A percentile compares a stretch with the other conserved stretches of the same genome.
Evolutionary conservation across 495 filamentous ascomycete species (phyloP).

Genomic region (Aspergillus affinis): DNA sequence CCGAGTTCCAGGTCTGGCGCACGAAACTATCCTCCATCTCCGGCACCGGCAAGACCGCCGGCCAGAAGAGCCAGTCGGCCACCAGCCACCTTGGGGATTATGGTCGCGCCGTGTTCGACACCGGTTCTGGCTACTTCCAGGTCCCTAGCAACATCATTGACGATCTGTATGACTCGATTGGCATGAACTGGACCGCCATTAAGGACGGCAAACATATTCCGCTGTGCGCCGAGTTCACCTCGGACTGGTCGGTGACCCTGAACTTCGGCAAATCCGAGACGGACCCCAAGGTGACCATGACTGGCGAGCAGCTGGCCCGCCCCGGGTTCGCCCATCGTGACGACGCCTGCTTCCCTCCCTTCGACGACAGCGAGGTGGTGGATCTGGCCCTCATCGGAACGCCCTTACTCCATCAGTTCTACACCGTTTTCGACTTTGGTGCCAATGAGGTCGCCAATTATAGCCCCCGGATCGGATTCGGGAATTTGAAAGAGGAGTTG

Average conservation of each 20-base stretch:
- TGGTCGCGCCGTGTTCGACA: neutral
- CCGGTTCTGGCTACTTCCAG: neutral
- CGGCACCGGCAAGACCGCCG: neutral
- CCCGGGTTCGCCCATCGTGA: neutral
- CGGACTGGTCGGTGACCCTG: neutral
- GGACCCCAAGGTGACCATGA: neutral
- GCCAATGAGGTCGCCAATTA: neutral
- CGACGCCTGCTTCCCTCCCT: neutral
- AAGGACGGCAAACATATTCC: neutral
- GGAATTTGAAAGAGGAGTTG: neutral
- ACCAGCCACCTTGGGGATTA: neutral
- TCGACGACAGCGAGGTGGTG: neutral
- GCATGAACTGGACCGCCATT: conserved; percentile 4
- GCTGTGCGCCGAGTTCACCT: neutral
- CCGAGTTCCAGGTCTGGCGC: conserved; percentile 1
- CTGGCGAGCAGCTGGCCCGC: neutral
- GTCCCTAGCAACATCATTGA: neutral
- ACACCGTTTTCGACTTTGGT: neutral
- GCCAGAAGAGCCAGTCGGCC: neutral
- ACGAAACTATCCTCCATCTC: neutral
- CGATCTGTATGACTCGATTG: neutral
- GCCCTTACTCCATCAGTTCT: neutral
- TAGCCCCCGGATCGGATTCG: neutral
- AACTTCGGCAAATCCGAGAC: conserved; percentile 1
- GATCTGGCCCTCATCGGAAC: neutral